Base-by-base conservation (phyloP, 768 basidiomycete genomes). In the Rhizopogon sp. region DNA sequence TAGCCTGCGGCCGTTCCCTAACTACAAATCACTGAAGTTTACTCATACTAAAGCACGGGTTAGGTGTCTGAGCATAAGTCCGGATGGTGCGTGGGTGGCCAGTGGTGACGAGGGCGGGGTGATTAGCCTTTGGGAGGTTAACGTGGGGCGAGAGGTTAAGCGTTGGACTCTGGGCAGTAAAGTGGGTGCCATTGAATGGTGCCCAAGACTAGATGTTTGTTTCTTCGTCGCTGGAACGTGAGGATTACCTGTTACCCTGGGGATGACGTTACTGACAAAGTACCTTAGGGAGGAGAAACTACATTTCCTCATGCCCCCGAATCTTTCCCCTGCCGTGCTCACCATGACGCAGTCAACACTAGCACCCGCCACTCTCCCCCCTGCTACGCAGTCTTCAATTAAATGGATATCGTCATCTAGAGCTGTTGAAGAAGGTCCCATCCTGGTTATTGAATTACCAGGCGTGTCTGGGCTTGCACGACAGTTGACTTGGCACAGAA, bases 1-100 rank as follows among this genome's bases (percentile, higher is more conserved):
- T 63, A 95, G 90, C 65, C 74, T 99, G 50, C 87, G 85, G 53
- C 97, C 97, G 2, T 99, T 98, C 87, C 97, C 97, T 6, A 89
- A 82, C 55, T 90, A 94, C 65, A 81, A 78, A 56, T 84, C 86
- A 41, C 76, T 98, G 54, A 76, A 76, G 59, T 86, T 93, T 61
- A 64, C 73, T 14, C 96, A 97, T 67, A 70, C 79, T 1, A 78
- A 76, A 20, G 78, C 81, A 39, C 80, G 89, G 35, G 87, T 85
- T 31, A 79, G 96, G 54, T 85, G 87, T 62, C 67, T 93, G 46
- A 84, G 84, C 53, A 70, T 90, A 53, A 95, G 93, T 65, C 90
- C 94, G 7, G 87, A 93, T 58, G 94, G 95, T 39, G 83, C 81
- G 40, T 99, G 96, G 95, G 87, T 85, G 7, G 81, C 88, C 39